Evolutionary conservation across 2,329 filamentous ascomycete species (phyloP).

Genomic region (Moelleriella libera): DNA sequence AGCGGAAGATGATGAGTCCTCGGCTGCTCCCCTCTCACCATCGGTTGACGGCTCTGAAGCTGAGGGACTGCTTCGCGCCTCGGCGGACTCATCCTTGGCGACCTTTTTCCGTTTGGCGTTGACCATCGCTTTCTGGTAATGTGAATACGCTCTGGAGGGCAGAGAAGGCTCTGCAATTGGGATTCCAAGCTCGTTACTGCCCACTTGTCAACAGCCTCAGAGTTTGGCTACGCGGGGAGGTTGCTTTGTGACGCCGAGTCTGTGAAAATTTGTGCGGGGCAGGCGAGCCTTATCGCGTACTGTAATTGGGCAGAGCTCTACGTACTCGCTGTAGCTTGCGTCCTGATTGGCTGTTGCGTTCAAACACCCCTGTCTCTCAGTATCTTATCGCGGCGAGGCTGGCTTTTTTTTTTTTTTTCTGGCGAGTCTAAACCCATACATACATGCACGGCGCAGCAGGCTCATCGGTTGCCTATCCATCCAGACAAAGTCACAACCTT

Average conservation of each 20-base stretch:
- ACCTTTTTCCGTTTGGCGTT: not conserved
- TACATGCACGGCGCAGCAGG: too few relatives aligned
- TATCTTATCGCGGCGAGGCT: not conserved
- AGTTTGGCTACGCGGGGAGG: too few relatives aligned
- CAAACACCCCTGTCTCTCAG: not conserved
- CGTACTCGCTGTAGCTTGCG: too few relatives aligned
- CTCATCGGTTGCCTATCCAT: too few relatives aligned
- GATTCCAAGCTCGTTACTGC: too few relatives aligned
- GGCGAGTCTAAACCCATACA: too few relatives aligned
- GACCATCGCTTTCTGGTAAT: not conserved
- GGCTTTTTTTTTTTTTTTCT: conserved; percentile 19
- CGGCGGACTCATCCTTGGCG: not conserved
- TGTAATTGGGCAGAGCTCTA: not conserved
- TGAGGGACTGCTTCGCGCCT: not conserved
- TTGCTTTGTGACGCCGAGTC: too few relatives aligned
- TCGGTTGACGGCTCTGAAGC: not conserved
- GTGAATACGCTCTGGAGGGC: too few relatives aligned
- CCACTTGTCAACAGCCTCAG: too few relatives aligned
- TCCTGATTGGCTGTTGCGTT: too few relatives aligned
- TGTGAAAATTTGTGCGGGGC: conserved; percentile 18
- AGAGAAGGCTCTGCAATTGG: too few relatives aligned
- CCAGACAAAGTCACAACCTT: too few relatives aligned
- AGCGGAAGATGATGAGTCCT: conserved; percentile 18
- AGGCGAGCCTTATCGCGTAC: conserved; percentile 5
- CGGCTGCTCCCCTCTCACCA: conserved; percentile 18